Evolutionary conservation across 2,329 filamentous ascomycete genomes (phyloP), one percentile per base, ranked within the genome.

Genomic region (Orbilia quercus): DNA sequence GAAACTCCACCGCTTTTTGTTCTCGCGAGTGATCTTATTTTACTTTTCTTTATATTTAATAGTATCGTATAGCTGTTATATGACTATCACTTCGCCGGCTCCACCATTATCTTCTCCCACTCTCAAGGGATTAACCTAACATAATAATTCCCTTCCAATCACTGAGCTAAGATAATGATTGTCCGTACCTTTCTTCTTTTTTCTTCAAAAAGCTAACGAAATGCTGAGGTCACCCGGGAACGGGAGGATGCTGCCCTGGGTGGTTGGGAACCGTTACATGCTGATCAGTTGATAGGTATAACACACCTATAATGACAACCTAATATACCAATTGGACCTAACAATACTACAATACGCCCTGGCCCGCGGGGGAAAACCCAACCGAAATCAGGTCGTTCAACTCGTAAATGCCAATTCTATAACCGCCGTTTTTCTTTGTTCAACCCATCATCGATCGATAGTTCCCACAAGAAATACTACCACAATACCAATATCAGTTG

Each of bases 291-390:
- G 48, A 55, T 40, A 55, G 23, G 50, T 50, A 31, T 50, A 51
- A 42, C 28, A 31, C 5, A 38, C n/a, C 14, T 58, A 66, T 58
- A 66, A 18, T 50, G 42, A 45, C 42, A 66, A 66, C 44, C 44
- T 66, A 58, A 50, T 66, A 66, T 65, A 57, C 14, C 28, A 14
- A 18, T 36, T 9, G n/a, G 31, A 51, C 38, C 16, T 45, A 36
- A 47, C 22, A 11, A 47, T 47, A 20, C 40, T n/a, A 6, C 40
- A 16, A 28, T 7, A 28, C 47, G 16, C 36, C 20, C 22, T 31
- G 36, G 34, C 14, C 40, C 36, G 50, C n/a, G 50, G 31, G 28
- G 12, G 11, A 6, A 9, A 50, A 9, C 42, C 16, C 42, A 4
- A 12, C 42, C 4, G 42, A 11, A 20, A 45, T 20, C 42, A n/a